Base-by-base conservation (phyloP, 192 early-diverging fungal species). In the Piromyces finnis region DNA sequence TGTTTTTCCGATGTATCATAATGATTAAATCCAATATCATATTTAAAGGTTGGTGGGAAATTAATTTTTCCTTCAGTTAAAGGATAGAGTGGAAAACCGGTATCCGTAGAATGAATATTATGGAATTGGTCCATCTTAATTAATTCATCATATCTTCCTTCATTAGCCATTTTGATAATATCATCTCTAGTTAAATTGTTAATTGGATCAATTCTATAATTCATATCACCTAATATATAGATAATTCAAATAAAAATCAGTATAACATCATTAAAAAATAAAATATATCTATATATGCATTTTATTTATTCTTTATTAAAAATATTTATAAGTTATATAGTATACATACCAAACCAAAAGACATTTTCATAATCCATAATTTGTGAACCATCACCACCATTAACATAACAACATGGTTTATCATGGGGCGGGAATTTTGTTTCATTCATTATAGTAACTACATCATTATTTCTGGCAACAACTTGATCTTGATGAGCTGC, bases 31-130 rank as follows among this genome's bases (percentile, higher is more conserved):
- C 93, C 93, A 9, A 89, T 89, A 82, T 99, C 93, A 83, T 96
- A 98, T 86, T 99, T 99, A 91, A 98, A 99, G 3, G 98, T 99
- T 0, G 98, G 98, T 13, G 87, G 91, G 85, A 99, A 99, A 30
- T 79, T 81, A 59, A 97, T 85, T 30, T 88, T 90, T 17, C 89
- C 88, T 86, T 99, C 97, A 77, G 82, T 81, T 81, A 95, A 98
- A 12, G 86, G 84, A 12, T 91, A 85, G 78, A 99, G 84, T 15
- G 92, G 92, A 86, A 95, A 96, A 28, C 88, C 83, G 14, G 92
- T 86, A 81, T 95, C 90, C 9, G 32, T 78, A 27, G 30, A 36
- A 68, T 82, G 81, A 78, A 88, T 88, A 17, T 79, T 32, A 13
- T 84, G 30, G 15, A 90, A 84, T 82, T 90, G 89, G 81, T 90